Conservation (phyloP, 805 yeast species). For the Brettanomyces anomalus region DNA sequence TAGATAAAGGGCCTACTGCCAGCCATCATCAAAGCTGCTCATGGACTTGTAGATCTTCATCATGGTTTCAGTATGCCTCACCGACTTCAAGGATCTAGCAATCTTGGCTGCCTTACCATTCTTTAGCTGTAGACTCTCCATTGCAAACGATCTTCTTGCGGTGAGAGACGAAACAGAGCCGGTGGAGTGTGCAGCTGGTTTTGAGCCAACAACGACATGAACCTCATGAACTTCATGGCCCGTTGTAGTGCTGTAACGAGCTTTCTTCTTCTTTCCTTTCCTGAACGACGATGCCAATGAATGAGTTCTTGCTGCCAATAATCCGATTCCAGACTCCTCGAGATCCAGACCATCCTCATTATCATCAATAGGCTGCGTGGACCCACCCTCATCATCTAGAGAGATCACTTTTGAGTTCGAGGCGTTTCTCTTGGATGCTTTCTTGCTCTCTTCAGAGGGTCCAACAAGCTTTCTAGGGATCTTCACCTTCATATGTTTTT, state of each 20-base stretch:
- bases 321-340: conserved; percentile 12
- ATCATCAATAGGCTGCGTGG: conserved; percentile 25
- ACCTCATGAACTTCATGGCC: conserved; percentile 22
- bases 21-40: conserved; percentile 2
- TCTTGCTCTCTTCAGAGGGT: conserved; percentile 12
- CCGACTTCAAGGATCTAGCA: conserved; percentile 11
- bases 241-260: conserved; percentile 13
- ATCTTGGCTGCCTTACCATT: conserved; percentile 13
- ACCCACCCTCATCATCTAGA: conserved; percentile 23
- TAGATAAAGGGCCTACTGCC: neutral
- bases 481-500: conserved; percentile 30
- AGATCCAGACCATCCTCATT: conserved; percentile 1
- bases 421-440: neutral
- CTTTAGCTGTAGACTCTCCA: conserved; percentile 5
- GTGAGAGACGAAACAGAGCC: conserved; percentile 23
- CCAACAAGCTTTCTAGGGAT: conserved; percentile 50
- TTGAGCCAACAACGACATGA: conserved; percentile 21
- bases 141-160: conserved; percentile 3
- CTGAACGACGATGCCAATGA: conserved; percentile 25
- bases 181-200: conserved; percentile 14
- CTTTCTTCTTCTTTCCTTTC: conserved; percentile 7
- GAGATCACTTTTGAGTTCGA: neutral
- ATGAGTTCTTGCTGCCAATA: conserved; percentile 15
- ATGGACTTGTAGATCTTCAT: conserved; percentile 10
- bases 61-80: conserved; percentile 7